Conservation (phyloP, 2,329 filamentous ascomycete genomes). For the Ceratocystis albifundus region DNA sequence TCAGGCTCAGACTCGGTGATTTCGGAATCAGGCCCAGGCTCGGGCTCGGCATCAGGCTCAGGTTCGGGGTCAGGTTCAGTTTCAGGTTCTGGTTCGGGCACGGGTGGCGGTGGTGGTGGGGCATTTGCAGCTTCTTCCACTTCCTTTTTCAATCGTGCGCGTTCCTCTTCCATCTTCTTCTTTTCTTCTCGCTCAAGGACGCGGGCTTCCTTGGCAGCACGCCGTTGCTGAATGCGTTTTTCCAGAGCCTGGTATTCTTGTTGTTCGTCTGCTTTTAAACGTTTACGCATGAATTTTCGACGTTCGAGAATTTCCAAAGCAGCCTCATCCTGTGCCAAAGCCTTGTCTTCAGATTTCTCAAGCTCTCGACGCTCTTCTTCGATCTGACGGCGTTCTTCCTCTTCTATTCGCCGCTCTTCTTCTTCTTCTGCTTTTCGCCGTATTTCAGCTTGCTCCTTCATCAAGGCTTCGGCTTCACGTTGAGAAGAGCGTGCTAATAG, state of each 20-base stretch:
- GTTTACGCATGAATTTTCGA: constrained; percentile 14
- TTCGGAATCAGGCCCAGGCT: constrained; percentile 20
- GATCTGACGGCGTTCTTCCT: constrained; percentile 18
- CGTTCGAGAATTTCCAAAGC: constrained; percentile 8
- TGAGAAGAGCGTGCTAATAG: constrained; percentile 19
- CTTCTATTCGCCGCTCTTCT: constrained; percentile 16
- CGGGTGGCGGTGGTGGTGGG: constrained; percentile 11
- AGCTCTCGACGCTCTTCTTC: constrained; percentile 16
- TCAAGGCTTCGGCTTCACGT: constrained; percentile 18
- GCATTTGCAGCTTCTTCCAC: neutral
- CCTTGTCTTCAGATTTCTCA: constrained; percentile 13
- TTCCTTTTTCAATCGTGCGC: constrained; percentile 3
- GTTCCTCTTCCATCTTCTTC: constrained; percentile 11
- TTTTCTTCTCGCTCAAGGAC: constrained; percentile 7
- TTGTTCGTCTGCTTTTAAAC: constrained; percentile 3
- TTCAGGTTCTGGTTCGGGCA: constrained; percentile 19
- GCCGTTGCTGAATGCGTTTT: constrained; percentile 1
- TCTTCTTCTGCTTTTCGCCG: constrained; percentile 16
- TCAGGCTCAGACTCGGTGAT: constrained; percentile 21
- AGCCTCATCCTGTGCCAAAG: neutral
- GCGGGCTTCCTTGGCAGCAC: constrained; percentile 5
- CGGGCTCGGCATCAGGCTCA: constrained; percentile 16
- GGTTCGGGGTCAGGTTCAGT: constrained; percentile 19
- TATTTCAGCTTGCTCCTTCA: constrained; percentile 18
- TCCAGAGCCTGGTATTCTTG: neutral